A percentile compares a stretch with the other conserved stretches of the same genome.
Conservation (phyloP, 768 basidiomycete genomes). For the Phylloporus sp. region DNA sequence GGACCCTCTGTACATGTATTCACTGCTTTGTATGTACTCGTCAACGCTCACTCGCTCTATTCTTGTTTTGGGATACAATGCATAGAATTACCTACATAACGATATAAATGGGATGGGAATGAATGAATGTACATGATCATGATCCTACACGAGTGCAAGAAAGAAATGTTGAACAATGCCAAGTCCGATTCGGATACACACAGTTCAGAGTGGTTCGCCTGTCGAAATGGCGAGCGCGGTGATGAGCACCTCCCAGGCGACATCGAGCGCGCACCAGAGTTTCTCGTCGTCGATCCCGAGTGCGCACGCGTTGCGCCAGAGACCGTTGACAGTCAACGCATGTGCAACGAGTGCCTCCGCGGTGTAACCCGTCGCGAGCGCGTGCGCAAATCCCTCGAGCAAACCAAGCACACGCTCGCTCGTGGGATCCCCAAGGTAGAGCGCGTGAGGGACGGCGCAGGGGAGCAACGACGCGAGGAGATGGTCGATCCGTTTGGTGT, state of each 20-base stretch:
- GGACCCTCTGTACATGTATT: too few species aligned
- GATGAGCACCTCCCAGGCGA: slow-evolving; percentile 48
- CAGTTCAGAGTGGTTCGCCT: slow-evolving; percentile 7
- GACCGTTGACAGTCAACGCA: slow-evolving; percentile 37
- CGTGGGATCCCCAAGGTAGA: slow-evolving; percentile 24
- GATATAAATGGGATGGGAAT: neutral
- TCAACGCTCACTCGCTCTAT: too few species aligned
- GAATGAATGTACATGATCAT: neutral
- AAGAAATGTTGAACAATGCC: too few species aligned
- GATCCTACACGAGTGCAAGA: too few species aligned
- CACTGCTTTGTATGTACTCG: too few species aligned
- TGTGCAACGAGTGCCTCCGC: slow-evolving; percentile 34
- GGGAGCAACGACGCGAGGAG: slow-evolving; percentile 66
- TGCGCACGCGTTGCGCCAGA: slow-evolving; percentile 50
- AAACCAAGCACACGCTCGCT: slow-evolving; percentile 9
- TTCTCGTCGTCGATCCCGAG: slow-evolving; percentile 47
- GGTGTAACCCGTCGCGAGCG: slow-evolving; percentile 11
- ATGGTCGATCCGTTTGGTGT: slow-evolving; percentile 56
- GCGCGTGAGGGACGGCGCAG: slow-evolving; percentile 22
- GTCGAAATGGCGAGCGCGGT: slow-evolving; percentile 35
- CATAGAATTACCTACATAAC: neutral
- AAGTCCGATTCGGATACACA: neutral
- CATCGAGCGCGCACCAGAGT: slow-evolving; percentile 46
- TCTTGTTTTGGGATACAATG: neutral
- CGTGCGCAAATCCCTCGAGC: slow-evolving; percentile 15